A percentile compares a stretch with the other conserved stretches of the same genome.
Conservation (phyloP, 2,329 filamentous ascomycete species). For the Arachnomyces sp. region DNA sequence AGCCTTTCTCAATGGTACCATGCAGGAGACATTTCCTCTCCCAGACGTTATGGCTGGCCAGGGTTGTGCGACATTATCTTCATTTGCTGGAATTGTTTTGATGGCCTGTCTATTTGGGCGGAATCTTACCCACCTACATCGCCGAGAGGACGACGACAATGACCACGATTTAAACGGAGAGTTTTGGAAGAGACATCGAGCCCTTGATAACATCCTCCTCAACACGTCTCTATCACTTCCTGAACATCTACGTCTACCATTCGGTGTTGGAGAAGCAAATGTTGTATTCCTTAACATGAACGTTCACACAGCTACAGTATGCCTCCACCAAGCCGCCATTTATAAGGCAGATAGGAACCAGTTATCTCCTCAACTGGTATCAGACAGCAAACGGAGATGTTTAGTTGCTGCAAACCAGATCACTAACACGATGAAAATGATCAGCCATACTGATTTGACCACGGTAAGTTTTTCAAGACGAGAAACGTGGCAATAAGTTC, state of each 20-base stretch:
- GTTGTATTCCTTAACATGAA: constrained; percentile 94
- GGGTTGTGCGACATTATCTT: constrained; percentile 56
- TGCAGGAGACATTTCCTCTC: constrained; percentile 64
- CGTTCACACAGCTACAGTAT: constrained; percentile 92
- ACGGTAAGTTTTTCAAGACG: constrained; percentile 50
- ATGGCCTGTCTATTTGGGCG: constrained; percentile 87
- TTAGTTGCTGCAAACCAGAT: constrained; percentile 92
- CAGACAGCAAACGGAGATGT: constrained; percentile 87
- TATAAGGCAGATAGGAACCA: constrained; percentile 92
- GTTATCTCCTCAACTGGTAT: constrained; percentile 66
- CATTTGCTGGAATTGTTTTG: constrained; percentile 72
- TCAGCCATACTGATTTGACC: constrained; percentile 81
- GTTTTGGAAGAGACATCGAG: constrained; percentile 90
- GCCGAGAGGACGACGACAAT: constrained; percentile 70
- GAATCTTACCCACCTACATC: constrained; percentile 84
- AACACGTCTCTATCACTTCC: constrained; percentile 83
- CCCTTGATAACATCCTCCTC: constrained; percentile 81
- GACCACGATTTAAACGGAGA: constrained; percentile 85
- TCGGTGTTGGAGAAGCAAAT: constrained; percentile 69
- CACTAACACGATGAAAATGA: constrained; percentile 88
- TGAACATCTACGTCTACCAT: constrained; percentile 67
- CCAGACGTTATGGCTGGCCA: constrained; percentile 44
- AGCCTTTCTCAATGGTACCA: constrained; percentile 71
- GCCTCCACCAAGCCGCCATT: constrained; percentile 95
- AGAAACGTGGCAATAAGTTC: constrained; percentile 1